phyloP scores from a whole-genome alignment of 495 filamentous ascomycete species.

The Acidiella bohemica region DNA sequence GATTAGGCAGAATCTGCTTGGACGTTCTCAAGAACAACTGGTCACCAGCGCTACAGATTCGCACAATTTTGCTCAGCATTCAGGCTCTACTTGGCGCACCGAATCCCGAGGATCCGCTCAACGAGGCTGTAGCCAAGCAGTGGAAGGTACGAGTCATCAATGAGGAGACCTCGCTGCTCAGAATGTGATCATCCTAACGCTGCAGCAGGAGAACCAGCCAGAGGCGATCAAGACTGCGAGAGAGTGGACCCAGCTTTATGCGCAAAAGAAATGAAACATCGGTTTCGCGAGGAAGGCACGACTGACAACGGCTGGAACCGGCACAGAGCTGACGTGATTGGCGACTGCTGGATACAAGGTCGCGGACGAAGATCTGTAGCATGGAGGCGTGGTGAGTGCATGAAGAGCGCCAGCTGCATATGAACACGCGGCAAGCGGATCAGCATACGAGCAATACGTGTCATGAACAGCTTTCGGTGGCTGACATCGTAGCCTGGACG shows the following conservation, averaged over 20 bases:
- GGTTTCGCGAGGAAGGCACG: too few species aligned
- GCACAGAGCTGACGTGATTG: too few species aligned
- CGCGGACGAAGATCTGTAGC: too few species aligned
- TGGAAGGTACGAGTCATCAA: constrained; percentile 48
- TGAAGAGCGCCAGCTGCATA: too few species aligned
- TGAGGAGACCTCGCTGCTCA: too few species aligned
- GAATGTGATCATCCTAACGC: constrained; percentile 1
- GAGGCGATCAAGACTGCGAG: constrained; percentile 80
- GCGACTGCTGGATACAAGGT: too few species aligned
- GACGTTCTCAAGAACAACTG: constrained; percentile 99
- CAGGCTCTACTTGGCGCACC: constrained; percentile 92
- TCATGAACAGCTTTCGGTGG: too few species aligned
- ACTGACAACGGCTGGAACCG: too few species aligned
- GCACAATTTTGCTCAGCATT: constrained; percentile 93
- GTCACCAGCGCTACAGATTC: constrained; percentile 95
- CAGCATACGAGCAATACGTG: too few species aligned
- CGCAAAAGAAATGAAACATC: constrained; percentile 39
- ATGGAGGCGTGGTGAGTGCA: too few species aligned
- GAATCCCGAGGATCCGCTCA: constrained; percentile 93
- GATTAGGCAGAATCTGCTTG: constrained; percentile 88
- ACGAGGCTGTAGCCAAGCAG: constrained; percentile 91
- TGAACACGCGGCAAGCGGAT: too few species aligned
- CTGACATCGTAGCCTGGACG: too few species aligned
- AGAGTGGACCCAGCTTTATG: constrained; percentile 76
- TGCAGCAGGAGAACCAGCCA: constrained; percentile 56